phyloP scores from a whole-genome alignment of 257 asterid species.

The Osmanthus fragrans region DNA sequence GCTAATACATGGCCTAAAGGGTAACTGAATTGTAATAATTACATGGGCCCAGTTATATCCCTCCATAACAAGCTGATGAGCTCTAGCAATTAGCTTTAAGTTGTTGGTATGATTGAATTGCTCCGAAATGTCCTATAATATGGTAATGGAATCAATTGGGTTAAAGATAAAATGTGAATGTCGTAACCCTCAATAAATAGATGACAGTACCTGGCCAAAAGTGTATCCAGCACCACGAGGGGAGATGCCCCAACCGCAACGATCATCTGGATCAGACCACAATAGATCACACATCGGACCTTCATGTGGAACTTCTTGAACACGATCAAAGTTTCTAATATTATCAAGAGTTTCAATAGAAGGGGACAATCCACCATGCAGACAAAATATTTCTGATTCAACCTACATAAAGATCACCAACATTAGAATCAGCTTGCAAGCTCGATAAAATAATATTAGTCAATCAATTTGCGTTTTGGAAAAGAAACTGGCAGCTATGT shows the following conservation, averaged over 20 bases:
- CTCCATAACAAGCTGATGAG: slow-evolving; percentile 92
- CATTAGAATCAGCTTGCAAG: slow-evolving; percentile 14
- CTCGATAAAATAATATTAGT: background rate
- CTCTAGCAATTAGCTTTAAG: slow-evolving; percentile 81
- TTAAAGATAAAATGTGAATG: background rate
- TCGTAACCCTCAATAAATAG: slow-evolving; percentile 3
- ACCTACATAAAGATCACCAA: slow-evolving; percentile 42
- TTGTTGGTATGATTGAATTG: slow-evolving; percentile 76
- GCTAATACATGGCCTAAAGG: background rate
- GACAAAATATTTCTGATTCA: slow-evolving; percentile 81
- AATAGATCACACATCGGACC: slow-evolving; percentile 88
- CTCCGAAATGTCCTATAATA: slow-evolving; percentile 72
- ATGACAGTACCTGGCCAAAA: slow-evolving; percentile 65
- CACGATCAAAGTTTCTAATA: slow-evolving; percentile 76
- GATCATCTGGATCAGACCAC: slow-evolving; percentile 92
- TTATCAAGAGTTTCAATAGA: slow-evolving; percentile 79
- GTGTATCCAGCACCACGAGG: slow-evolving; percentile 95
- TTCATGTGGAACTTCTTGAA: slow-evolving; percentile 86
- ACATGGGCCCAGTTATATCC: slow-evolving; percentile 93
- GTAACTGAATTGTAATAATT: slow-evolving; percentile 21
- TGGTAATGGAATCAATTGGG: slow-evolving; percentile 5
- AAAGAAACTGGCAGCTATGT: slow-evolving; percentile 7
- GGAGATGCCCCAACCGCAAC: slow-evolving; percentile 91
- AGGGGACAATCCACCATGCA: slow-evolving; percentile 85
- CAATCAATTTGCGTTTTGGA: background rate